phyloP scores from a whole-genome alignment of 2,329 filamentous ascomycete genomes.

The Trematosphaeria pertusa region DNA sequence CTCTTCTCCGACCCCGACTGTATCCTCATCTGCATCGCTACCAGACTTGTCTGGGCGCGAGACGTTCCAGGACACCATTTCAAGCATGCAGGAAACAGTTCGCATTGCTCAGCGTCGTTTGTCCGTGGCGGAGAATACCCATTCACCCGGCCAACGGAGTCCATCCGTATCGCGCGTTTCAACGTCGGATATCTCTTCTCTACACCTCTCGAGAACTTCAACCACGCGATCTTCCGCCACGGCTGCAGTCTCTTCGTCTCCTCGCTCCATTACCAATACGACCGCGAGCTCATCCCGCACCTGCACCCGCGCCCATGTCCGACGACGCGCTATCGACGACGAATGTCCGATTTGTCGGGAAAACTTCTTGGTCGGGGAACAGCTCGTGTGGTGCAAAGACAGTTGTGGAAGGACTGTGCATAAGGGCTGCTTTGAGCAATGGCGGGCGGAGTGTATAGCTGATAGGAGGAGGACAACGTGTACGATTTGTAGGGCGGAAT shows the following conservation, averaged over 20 bases:
- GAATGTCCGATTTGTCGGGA: slow-evolving; percentile 31
- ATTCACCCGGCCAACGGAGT: background rate
- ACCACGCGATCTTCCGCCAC: background rate
- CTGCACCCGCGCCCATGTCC: slow-evolving; percentile 20
- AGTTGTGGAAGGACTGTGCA: slow-evolving; percentile 23
- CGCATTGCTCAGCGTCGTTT: slow-evolving; percentile 4
- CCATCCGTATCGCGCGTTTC: slow-evolving; percentile 7
- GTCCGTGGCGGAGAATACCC: background rate
- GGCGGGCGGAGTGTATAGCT: slow-evolving; percentile 8
- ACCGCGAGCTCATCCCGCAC: background rate
- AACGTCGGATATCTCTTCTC: slow-evolving; percentile 11
- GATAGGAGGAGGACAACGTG: slow-evolving; percentile 8
- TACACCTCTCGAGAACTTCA: slow-evolving; percentile 7
- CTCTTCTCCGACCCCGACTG: too few species aligned
- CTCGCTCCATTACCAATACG: too few species aligned
- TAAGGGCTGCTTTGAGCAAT: slow-evolving; percentile 21
- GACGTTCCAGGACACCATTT: slow-evolving; percentile 11
- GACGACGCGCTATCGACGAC: slow-evolving; percentile 20
- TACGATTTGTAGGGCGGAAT: slow-evolving; percentile 20
- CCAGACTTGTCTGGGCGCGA: slow-evolving; percentile 2
- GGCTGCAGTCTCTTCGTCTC: too few species aligned
- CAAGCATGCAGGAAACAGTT: slow-evolving; percentile 11
- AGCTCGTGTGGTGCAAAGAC: slow-evolving; percentile 26
- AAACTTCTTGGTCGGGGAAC: slow-evolving; percentile 10
- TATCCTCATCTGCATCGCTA: background rate